Base-by-base conservation (phyloP, 2,329 filamentous ascomycete species). In the Beauveria asiatica region DNA sequence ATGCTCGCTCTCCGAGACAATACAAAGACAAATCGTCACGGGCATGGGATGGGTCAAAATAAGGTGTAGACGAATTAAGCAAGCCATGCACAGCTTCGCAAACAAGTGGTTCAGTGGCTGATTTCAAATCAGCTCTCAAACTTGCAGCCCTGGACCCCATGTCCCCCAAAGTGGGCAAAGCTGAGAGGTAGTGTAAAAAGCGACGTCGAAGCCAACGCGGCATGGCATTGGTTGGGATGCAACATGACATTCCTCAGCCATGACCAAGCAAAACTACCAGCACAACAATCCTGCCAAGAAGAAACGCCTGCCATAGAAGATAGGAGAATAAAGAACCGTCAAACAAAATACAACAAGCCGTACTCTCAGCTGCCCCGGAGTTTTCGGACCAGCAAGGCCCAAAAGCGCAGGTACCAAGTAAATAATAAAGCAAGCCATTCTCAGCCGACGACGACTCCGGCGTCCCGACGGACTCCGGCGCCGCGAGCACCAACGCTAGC, bases 341-440 rank as follows among this genome's bases (percentile, higher is more conserved):
- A 33, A 33, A 33, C 11, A 33, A 13, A 11, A 11, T 33, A 13
- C 30, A 33, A 13, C 3, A 13, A 33, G 11, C 30, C 39, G 21
- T 27, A 21, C 16, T 55, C 52, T 55, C 52, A 55, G 52, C 52
- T 39, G 52, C 41, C 41, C 39, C 53, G 53, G 53, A 56, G 53
- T 56, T 46, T 30, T 56, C 53, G 25, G 53, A 46, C 41, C 21
- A 56, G 39, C 37, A 21, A 17, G 23, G n/a, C 21, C 23, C 23
- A 23, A 23, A 4, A 23, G 23, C 23, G 23, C 23, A 27, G 30
- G 30, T 33, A 33, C 25, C 13, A n/a, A 21, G 9, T 17, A 19
- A n/a, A 42, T 23, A 23, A 23, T 23, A 23, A 23, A 23, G 13
- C 19, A 54, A n/a, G 10, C 9, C 30, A 46, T 27, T 16, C 42